Conservation (phyloP, 2,329 filamentous ascomycete species). For the Phialocephala subalpina region DNA sequence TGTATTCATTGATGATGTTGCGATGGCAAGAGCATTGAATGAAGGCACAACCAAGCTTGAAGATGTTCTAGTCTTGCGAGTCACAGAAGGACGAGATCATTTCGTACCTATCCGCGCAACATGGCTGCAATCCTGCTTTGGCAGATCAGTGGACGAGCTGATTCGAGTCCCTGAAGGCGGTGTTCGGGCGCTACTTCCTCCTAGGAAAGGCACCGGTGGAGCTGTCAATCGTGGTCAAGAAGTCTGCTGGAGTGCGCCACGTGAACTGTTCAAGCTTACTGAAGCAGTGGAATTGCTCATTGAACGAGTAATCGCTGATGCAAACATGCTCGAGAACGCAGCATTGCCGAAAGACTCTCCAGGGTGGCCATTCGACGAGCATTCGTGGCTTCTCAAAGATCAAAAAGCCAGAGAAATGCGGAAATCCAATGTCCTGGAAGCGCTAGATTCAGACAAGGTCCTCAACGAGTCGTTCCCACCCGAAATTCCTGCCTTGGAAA, state of each 20-base stretch:
- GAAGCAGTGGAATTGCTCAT: constrained; percentile 72
- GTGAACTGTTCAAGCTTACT: constrained; percentile 89
- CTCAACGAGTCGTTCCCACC: constrained; percentile 68
- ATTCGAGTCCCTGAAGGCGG: constrained; percentile 88
- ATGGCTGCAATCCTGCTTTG: constrained; percentile 86
- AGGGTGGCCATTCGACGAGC: constrained; percentile 65
- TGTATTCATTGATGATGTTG: constrained; percentile 68
- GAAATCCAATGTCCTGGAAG: constrained; percentile 59
- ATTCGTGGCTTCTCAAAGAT: constrained; percentile 46
- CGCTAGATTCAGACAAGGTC: constrained; percentile 74
- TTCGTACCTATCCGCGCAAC: constrained; percentile 82
- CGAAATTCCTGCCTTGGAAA: constrained; percentile 69
- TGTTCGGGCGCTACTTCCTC: constrained; percentile 60
- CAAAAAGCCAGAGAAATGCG: constrained; percentile 42
- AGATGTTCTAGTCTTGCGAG: constrained; percentile 86
- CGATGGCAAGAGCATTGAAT: constrained; percentile 76
- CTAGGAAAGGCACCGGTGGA: constrained; percentile 35
- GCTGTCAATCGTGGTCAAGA: constrained; percentile 54
- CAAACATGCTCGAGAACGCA: constrained; percentile 65
- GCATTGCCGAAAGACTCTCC: constrained; percentile 58
- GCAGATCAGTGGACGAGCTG: constrained; percentile 86
- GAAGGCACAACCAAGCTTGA: constrained; percentile 72
- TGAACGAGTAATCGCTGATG: constrained; percentile 65
- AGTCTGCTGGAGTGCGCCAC: constrained; percentile 81
- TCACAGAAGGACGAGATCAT: constrained; percentile 85